A percentile compares a stretch with the other conserved stretches of the same genome.
phyloP scores from a whole-genome alignment of 2,329 filamentous ascomycete genomes.

The Colletotrichum spinosum region DNA sequence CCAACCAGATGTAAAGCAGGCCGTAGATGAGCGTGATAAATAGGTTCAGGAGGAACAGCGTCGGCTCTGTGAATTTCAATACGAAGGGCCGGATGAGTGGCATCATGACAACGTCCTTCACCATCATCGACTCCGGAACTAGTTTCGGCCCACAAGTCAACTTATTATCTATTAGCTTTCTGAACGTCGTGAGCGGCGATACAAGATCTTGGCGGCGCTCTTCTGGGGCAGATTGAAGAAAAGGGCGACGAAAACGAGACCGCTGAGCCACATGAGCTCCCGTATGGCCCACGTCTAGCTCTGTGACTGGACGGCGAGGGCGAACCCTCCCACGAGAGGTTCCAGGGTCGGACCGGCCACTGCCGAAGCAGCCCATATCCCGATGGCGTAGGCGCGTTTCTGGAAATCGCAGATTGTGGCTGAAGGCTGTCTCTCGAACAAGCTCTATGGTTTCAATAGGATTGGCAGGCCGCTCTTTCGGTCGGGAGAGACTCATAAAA shows the following conservation, averaged over 20 bases:
- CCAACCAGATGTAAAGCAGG: constrained; percentile 70
- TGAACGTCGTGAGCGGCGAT: constrained; percentile 38
- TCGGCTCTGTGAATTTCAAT: constrained; percentile 48
- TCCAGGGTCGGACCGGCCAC: constrained; percentile 29
- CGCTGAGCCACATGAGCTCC: constrained; percentile 41
- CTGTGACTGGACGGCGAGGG: constrained; percentile 27
- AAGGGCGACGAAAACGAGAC: constrained; percentile 35
- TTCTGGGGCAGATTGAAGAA: constrained; percentile 44
- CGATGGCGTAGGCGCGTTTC: constrained; percentile 30
- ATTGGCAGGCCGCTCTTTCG: too few relatives aligned
- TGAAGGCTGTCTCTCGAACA: constrained; percentile 25
- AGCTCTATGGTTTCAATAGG: neutral
- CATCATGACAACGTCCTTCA: constrained; percentile 38
- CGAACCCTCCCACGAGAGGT: constrained; percentile 26
- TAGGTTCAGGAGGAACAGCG: constrained; percentile 48
- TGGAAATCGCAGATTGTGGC: constrained; percentile 7
- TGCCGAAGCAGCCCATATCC: constrained; percentile 20
- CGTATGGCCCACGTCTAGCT: constrained; percentile 43
- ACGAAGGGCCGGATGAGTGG: constrained; percentile 45
- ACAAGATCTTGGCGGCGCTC: constrained; percentile 40
- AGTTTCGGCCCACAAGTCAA: constrained; percentile 27
- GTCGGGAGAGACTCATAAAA: too few relatives aligned
- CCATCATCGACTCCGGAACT: constrained; percentile 30
- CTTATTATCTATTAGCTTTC: constrained; percentile 36
- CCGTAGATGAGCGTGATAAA: constrained; percentile 60